Evolutionary conservation across 2,329 filamentous ascomycete genomes (phyloP).

Genomic region (Ascomycota sp.): DNA sequence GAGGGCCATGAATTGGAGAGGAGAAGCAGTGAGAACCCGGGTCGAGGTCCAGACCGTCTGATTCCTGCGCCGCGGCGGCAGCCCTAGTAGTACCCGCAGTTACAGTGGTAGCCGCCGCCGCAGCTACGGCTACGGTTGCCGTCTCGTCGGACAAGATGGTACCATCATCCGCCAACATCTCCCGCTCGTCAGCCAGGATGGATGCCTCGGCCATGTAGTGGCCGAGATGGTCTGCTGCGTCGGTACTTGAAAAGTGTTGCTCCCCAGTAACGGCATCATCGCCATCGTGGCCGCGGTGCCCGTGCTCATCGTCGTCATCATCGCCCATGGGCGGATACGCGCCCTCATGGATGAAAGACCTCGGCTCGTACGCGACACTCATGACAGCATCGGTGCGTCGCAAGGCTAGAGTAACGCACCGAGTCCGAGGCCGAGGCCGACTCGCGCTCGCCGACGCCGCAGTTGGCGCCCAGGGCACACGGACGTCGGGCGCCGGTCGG

Average conservation of each 20-base stretch:
- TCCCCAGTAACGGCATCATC: too few relatives aligned
- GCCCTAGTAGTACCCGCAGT: background rate
- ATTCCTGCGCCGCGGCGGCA: constrained; percentile 16
- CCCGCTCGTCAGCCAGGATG: constrained; percentile 15
- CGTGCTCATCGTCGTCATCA: constrained; percentile 19
- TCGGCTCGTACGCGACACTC: constrained; percentile 31
- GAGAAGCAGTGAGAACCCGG: constrained; percentile 9
- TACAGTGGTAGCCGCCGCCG: background rate
- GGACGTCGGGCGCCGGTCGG: too few relatives aligned
- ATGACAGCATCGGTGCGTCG: too few relatives aligned
- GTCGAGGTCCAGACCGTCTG: constrained; percentile 17
- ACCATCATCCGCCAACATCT: constrained; percentile 8
- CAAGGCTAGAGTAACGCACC: too few relatives aligned
- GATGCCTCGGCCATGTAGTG: constrained; percentile 20
- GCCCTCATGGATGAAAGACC: constrained; percentile 26
- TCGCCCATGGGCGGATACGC: constrained; percentile 26
- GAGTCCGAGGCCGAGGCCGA: constrained; percentile 4
- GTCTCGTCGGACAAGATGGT: constrained; percentile 17
- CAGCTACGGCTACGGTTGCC: background rate
- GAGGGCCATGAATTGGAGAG: constrained; percentile 12
- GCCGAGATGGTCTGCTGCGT: constrained; percentile 20
- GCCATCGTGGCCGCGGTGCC: too few relatives aligned
- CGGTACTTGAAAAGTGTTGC: constrained; percentile 21
- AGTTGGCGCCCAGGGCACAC: constrained; percentile 51
- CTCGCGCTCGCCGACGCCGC: constrained; percentile 41